Conservation (phyloP, 179 eudicot species). For the Spinacia oleracea region DNA sequence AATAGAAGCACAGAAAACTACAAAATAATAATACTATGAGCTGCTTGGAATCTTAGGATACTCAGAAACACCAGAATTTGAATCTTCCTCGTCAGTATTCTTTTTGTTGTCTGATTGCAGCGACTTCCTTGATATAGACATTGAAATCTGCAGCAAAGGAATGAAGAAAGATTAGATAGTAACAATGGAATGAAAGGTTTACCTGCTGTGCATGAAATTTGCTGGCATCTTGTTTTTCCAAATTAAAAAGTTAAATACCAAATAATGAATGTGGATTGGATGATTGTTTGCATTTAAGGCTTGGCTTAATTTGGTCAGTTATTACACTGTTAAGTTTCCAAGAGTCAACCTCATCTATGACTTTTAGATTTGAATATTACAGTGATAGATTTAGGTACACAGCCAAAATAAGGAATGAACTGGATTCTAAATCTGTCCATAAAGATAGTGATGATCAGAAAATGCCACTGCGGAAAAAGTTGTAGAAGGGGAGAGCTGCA, state of each 20-base stretch:
- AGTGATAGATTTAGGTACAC: neutral
- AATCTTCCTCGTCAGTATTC: conserved; percentile 69
- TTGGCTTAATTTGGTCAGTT: neutral
- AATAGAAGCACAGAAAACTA: neutral
- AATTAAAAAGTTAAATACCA: neutral
- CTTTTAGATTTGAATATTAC: neutral
- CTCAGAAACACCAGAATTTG: conserved; percentile 66
- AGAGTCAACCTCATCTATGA: neutral
- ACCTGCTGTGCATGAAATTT: neutral
- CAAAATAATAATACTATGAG: conserved; percentile 9
- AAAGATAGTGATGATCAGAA: neutral
- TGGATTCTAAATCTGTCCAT: neutral
- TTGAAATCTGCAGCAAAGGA: conserved; percentile 45
- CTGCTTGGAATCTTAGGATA: conserved; percentile 49
- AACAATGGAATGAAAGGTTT: neutral
- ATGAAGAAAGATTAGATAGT: neutral
- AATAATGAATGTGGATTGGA: neutral
- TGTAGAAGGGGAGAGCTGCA: neutral
- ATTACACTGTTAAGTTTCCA: neutral
- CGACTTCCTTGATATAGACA: conserved; percentile 50
- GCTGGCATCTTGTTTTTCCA: neutral
- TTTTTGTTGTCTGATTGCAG: conserved; percentile 63
- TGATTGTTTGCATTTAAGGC: neutral
- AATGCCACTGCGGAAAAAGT: neutral
- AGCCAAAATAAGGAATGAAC: neutral